Evolutionary conservation across 23 red algal genomes (phyloP), one percentile per base, ranked within the genome.

Genomic region (Porphyridium purpureum): DNA sequence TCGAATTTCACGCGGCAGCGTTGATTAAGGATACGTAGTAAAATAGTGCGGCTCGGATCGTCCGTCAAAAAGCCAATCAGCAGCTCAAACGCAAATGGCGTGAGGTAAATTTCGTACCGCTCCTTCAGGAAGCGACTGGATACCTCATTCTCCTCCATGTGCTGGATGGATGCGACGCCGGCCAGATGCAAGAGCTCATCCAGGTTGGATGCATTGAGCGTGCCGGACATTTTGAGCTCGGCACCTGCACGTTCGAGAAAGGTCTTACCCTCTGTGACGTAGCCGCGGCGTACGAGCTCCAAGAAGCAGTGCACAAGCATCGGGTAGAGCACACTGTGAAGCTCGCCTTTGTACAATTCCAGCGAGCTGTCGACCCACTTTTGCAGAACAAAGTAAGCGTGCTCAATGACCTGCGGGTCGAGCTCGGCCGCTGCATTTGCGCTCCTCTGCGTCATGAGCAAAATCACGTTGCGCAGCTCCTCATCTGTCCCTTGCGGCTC

Each of bases 281-380:
- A 31, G 15, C 54, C 54, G 11, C 54, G 54, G 14, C 64, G 36
- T n/a, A 94, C 63, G 51, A 94, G 63, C 53, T 94, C 76, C 24
- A 94, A 30, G 63, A 79, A 94, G 1, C 47, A 62, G 28, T 94
- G 80, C 27, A 94, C 78, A 5, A 94, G 60, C 29, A 84, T 21
- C 49, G 88, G 88, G 49, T 94, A 94, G 15, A 83, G 38, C 21
- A 94, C 66, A n/a, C 56, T 63, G 24, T 69, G 56, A 15, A 94
- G 67, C 57, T 94, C 77, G 7, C 64, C 71, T 31, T 84, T 83
- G 74, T 84, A 79, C 24, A 94, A 69, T 25, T 94, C 88, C 9
- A 94, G 67, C 28, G 72, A 77, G 35, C 70, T 70, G 36, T 94
- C 88, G 3, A 85, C 62, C 88, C 88, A 94, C 35, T 61, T 50